phyloP scores from a whole-genome alignment of 2,329 filamentous ascomycete species.

The Phialocephala subalpina region DNA sequence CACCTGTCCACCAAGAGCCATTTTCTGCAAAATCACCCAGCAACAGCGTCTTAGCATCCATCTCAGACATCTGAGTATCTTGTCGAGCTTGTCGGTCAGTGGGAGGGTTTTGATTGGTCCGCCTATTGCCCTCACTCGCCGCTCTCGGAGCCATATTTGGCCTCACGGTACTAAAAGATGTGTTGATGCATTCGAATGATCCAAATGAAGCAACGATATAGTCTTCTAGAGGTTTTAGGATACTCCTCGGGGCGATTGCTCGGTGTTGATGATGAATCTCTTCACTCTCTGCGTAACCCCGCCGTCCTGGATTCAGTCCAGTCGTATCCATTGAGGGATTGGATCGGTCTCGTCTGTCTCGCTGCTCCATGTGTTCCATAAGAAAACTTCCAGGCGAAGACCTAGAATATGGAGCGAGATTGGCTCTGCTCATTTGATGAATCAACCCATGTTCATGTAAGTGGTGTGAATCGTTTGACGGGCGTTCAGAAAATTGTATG shows the following conservation, averaged over 20 bases:
- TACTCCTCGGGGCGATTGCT: constrained; percentile 52
- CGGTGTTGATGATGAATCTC: constrained; percentile 48
- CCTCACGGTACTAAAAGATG: constrained; percentile 71
- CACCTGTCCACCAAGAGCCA: constrained; percentile 82
- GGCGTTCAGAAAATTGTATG: constrained; percentile 26
- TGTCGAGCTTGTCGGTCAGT: constrained; percentile 43
- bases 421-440: constrained; percentile 11
- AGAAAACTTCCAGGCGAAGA: constrained; percentile 39
- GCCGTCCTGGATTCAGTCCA: neutral
- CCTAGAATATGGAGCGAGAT: constrained; percentile 35
- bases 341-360: neutral
- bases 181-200: constrained; percentile 76
- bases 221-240: constrained; percentile 81
- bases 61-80: constrained; percentile 56
- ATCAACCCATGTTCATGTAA: neutral
- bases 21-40: constrained; percentile 83
- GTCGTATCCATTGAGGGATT: constrained; percentile 9
- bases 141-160: constrained; percentile 43
- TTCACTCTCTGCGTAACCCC: neutral
- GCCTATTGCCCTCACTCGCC: constrained; percentile 40
- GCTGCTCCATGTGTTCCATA: constrained; percentile 32
- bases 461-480: constrained; percentile 25
- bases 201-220: constrained; percentile 76
- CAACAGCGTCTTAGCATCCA: constrained; percentile 79
- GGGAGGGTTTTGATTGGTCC: constrained; percentile 35